Conservation (phyloP, 768 basidiomycete genomes). For the Baorangia bicolor region DNA sequence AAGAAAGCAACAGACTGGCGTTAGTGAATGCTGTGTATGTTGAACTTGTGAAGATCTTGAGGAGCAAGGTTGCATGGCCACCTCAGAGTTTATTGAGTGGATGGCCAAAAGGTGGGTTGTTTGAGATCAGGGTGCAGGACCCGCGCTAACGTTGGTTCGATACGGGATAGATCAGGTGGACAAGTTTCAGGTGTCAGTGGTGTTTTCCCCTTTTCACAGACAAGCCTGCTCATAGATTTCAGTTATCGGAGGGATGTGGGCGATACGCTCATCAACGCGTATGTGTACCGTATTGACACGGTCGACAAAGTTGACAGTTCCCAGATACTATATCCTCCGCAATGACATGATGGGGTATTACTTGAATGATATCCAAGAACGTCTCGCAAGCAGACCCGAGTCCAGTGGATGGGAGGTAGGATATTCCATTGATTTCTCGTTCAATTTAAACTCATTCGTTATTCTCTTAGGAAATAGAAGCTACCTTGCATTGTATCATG, state of each 20-base stretch:
- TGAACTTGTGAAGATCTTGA: constrained; percentile 69
- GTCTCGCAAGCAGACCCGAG: constrained; percentile 45
- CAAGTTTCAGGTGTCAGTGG: constrained; percentile 71
- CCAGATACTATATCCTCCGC: constrained; percentile 84
- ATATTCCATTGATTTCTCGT: not conserved
- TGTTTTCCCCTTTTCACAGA: not conserved
- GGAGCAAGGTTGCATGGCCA: constrained; percentile 78
- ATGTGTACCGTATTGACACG: constrained; percentile 27
- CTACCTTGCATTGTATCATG: constrained; percentile 81
- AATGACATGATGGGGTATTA: constrained; percentile 78
- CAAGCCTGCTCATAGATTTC: constrained; percentile 6
- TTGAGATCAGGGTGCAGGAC: not conserved
- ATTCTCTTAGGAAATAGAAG: constrained; percentile 74
- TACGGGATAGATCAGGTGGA: constrained; percentile 65
- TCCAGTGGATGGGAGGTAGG: constrained; percentile 73
- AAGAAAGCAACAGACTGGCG: constrained; percentile 41
- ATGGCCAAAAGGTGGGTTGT: constrained; percentile 67
- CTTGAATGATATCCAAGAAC: constrained; percentile 57
- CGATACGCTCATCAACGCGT: constrained; percentile 88
- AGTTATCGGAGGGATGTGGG: constrained; percentile 86
- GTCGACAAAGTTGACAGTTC: constrained; percentile 7
- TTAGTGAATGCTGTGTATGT: constrained; percentile 76
- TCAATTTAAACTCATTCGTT: not conserved
- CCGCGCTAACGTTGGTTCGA: constrained; percentile 7
- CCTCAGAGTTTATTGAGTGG: constrained; percentile 37